phyloP scores from a whole-genome alignment of 2,329 filamentous ascomycete genomes.

The Geoglossum cookeanum region DNA sequence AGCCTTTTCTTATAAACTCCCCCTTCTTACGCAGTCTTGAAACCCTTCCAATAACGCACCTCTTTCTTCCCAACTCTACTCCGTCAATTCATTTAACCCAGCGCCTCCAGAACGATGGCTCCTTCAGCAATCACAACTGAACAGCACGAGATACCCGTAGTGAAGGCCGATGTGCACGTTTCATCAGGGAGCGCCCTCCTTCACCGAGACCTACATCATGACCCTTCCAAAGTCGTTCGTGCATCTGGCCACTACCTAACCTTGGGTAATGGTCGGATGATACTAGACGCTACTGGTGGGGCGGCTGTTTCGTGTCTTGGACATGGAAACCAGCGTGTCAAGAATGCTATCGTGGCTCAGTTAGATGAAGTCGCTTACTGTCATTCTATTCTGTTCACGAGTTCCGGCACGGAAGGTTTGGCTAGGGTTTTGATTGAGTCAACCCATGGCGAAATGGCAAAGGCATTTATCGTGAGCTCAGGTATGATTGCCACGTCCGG shows the following conservation, averaged over 20 bases:
- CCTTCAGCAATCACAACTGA: not conserved
- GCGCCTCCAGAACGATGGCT: not conserved
- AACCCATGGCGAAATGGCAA: conserved; percentile 32
- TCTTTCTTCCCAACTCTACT: not conserved
- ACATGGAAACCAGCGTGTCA: conserved; percentile 42
- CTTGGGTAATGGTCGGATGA: conserved; percentile 33
- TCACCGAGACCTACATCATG: conserved; percentile 29
- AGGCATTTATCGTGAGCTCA: conserved; percentile 36
- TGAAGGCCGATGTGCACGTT: not conserved
- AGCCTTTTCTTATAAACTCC: not conserved
- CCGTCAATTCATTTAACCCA: not conserved
- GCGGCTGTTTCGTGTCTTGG: conserved; percentile 56
- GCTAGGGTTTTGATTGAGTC: conserved; percentile 30
- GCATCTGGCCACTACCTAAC: conserved; percentile 33
- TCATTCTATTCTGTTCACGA: conserved; percentile 38
- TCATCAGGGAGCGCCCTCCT: conserved; percentile 14
- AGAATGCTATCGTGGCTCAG: conserved; percentile 38
- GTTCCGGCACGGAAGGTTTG: conserved; percentile 32
- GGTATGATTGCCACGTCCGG: conserved; percentile 21
- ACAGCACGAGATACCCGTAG: not conserved
- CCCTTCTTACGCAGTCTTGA: not conserved
- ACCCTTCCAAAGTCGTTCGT: conserved; percentile 28
- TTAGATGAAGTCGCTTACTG: conserved; percentile 39
- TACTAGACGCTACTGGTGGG: conserved; percentile 57
- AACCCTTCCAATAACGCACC: not conserved